Conservation (phyloP, 345 rosid genomes). For the Pugionium cornutum region DNA sequence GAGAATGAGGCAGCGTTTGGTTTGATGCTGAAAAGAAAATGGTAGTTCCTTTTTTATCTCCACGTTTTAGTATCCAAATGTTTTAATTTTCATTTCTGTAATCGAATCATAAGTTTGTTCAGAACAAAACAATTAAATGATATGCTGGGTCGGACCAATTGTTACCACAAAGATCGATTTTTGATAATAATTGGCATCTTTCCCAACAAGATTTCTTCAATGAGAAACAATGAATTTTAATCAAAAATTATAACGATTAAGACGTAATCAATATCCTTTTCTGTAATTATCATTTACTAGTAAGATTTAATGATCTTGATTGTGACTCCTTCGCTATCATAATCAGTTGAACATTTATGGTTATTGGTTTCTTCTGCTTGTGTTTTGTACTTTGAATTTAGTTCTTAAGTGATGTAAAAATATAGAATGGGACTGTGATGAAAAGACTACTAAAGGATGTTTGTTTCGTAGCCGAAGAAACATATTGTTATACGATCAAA, state of each 20-base stretch:
- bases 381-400: slow-evolving; percentile 13
- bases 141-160: slow-evolving; percentile 35
- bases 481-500: too few relatives aligned
- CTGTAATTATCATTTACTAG: not conserved
- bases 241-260: not conserved
- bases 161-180: slow-evolving; percentile 27
- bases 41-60: slow-evolving; percentile 24
- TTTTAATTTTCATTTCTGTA: not conserved
- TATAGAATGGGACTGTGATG: not conserved
- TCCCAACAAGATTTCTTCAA: slow-evolving; percentile 30
- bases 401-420: not conserved
- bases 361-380: not conserved
- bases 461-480: too few relatives aligned
- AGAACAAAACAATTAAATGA: slow-evolving; percentile 20
- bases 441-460: not conserved
- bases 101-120: slow-evolving; percentile 11
- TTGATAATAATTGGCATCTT: slow-evolving; percentile 15
- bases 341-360: not conserved
- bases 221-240: not conserved
- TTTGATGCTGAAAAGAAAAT: slow-evolving; percentile 10
- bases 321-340: too few relatives aligned
- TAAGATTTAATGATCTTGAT: too few relatives aligned
- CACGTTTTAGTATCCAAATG: slow-evolving; percentile 27
- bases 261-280: not conserved
- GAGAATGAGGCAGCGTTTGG: slow-evolving; percentile 19